A percentile compares a stretch with the other conserved stretches of the same genome.
These are phyloP conservation scores for Ramularia endophylla DNA, from an alignment of 2,329 filamentous ascomycete genomes.

Conservation along the genomic window DNA sequence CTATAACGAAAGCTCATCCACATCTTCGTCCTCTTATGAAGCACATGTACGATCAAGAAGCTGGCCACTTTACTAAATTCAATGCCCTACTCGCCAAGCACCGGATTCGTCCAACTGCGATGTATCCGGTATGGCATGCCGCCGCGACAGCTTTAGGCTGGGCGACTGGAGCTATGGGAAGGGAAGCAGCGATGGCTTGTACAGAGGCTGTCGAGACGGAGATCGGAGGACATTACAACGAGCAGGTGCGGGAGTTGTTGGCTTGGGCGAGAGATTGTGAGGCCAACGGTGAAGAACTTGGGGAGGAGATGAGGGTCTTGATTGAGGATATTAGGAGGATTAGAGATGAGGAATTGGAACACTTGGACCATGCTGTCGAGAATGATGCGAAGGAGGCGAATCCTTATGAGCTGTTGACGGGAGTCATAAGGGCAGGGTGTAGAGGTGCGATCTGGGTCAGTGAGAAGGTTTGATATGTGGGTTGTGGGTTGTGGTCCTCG, in stretches of 20 bases:
- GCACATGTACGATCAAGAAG: constrained; percentile 98
- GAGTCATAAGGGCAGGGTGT: constrained; percentile 83
- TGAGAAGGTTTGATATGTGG: constrained; percentile 54
- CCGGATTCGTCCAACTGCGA: constrained; percentile 82
- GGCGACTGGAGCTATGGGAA: constrained; percentile 80
- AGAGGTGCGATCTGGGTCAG: constrained; percentile 89
- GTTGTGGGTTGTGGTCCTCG: too few species aligned
- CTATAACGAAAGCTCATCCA: constrained; percentile 72
- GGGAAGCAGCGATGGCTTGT: constrained; percentile 96
- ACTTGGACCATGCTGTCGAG: constrained; percentile 89
- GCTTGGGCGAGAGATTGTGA: constrained; percentile 76
- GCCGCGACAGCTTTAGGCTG: constrained; percentile 79
- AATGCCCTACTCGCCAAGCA: constrained; percentile 77
- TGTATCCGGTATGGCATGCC: constrained; percentile 84
- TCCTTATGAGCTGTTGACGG: constrained; percentile 83
- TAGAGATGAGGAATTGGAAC: constrained; percentile 92
- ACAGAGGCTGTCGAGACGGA: constrained; percentile 98
- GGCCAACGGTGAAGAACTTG: constrained; percentile 69
- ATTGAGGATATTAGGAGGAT: constrained; percentile 72
- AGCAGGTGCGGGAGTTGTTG: constrained; percentile 75
- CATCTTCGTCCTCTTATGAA: constrained; percentile 86
- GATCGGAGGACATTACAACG: constrained; percentile 93
- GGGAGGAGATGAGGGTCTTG: constrained; percentile 68
- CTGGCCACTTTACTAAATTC: constrained; percentile 78
- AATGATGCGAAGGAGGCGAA: constrained; percentile 86